Evolutionary conservation across 73 alveolate species (phyloP), one percentile per base, ranked within the genome.

Genomic region (Stentor coeruleus): DNA sequence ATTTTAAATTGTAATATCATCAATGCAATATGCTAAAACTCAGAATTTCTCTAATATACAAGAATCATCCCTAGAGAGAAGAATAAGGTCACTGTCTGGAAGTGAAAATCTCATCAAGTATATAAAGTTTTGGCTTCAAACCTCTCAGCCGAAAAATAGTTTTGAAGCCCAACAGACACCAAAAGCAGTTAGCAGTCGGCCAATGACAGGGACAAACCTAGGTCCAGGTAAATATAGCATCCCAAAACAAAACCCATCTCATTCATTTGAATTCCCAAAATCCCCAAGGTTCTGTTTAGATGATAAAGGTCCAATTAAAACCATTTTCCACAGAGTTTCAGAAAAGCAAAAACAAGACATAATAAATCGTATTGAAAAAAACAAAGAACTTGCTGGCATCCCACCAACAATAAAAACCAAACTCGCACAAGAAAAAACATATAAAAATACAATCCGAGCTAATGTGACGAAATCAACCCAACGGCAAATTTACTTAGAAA

Each of bases 151-250:
- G 20, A 49, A 49, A 20, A 11, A 6, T 49, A 6, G 20, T 20
- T 49, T 49, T 20, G 20, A 11, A 6, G 20, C 66, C 66, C 66
- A 6, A 11, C 66, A 6, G 20, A 49, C 28, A 11, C 20, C 66
- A 49, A 49, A 49, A 49, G 66, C 20, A 49, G 20, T 49, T 49
- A 11, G 28, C 6, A 49, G 66, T 20, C 66, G 66, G 20, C 66
- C 66, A 6, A 11, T 20, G 20, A 49, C 66, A 49, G 66, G 66
- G 6, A 6, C 28, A 11, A 49, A 49, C 20, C 66, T 49, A 20
- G 66, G 66, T 49, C 66, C 66, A 49, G 66, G 66, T 11, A 49
- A 49, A 49, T 49, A 49, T 49, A n/a, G n/a, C n/a, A n/a, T n/a
- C n/a, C n/a, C n/a, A n/a, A n/a, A n/a, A n/a, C n/a, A n/a, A n/a